Percentiles rank a stretch among this genome's conserved stretches.
Evolutionary conservation across 345 rosid genomes (phyloP).

Genomic region (Gossypium turneri): DNA sequence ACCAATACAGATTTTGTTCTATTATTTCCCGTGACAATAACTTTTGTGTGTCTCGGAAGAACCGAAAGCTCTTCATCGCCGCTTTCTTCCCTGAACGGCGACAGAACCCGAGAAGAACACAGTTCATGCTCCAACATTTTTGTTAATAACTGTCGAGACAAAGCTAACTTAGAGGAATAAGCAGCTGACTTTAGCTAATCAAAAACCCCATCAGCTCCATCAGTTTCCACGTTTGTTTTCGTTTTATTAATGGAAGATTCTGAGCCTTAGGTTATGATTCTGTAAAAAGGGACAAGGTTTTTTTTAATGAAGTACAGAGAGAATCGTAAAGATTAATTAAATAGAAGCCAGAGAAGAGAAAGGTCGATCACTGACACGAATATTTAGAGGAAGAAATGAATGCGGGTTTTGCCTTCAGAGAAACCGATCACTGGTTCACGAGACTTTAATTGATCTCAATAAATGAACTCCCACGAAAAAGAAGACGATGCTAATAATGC

Average conservation of each 20-base stretch:
- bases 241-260: neutral
- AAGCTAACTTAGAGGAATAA: neutral
- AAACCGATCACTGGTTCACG: slow-evolving; percentile 37
- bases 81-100: slow-evolving; percentile 70
- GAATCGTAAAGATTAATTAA: slow-evolving; percentile 10
- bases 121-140: slow-evolving; percentile 17
- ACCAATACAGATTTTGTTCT: slow-evolving; percentile 94
- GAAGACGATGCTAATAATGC: neutral
- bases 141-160: neutral
- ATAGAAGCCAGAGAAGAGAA: neutral
- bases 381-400: slow-evolving; percentile 24
- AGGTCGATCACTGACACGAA: slow-evolving; percentile 26
- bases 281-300: too few relatives aligned
- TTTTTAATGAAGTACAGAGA: slow-evolving; percentile 5
- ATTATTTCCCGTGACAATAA: slow-evolving; percentile 92
- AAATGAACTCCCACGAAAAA: slow-evolving; percentile 22
- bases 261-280: slow-evolving; percentile 16
- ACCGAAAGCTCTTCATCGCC: slow-evolving; percentile 97
- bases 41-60: slow-evolving; percentile 91
- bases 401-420: slow-evolving; percentile 15
- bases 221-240: neutral
- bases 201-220: slow-evolving; percentile 9
- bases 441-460: slow-evolving; percentile 37
- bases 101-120: slow-evolving; percentile 33
- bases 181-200: neutral